Evolutionary conservation across 2,329 filamentous ascomycete genomes (phyloP).

Genomic region (Apiospora marii): DNA sequence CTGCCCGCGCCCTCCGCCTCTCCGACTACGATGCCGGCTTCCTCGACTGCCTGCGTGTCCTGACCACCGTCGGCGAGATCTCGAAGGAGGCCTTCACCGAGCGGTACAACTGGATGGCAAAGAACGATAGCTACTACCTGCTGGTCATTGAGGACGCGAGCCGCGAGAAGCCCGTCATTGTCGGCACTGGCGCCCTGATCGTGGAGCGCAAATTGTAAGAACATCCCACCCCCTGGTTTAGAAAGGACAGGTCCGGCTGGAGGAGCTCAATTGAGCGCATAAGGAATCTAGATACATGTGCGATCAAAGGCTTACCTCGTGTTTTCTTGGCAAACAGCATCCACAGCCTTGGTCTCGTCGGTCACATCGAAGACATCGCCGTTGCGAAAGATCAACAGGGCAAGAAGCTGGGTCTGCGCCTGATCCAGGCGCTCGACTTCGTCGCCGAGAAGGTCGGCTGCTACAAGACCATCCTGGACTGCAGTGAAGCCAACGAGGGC

Average conservation of each 20-base stretch:
- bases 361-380: conserved; percentile 97
- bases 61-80: conserved; percentile 93
- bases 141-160: conserved; percentile 81
- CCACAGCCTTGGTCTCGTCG: conserved; percentile 81
- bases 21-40: conserved; percentile 84
- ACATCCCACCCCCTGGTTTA: not conserved
- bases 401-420: conserved; percentile 90
- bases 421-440: conserved; percentile 92
- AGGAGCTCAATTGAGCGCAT: conserved; percentile 1
- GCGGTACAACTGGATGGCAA: conserved; percentile 83
- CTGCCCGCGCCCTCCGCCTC: conserved; percentile 78
- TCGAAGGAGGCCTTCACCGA: conserved; percentile 76
- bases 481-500: conserved; percentile 93
- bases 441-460: conserved; percentile 91
- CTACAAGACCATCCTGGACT: conserved; percentile 97
- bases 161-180: conserved; percentile 66
- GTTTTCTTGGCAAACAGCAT: conserved; percentile 59
- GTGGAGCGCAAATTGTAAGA: conserved; percentile 92
- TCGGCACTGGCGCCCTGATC: conserved; percentile 89
- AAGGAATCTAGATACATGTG: not conserved
- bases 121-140: conserved; percentile 82
- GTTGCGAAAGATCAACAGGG: conserved; percentile 95
- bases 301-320: conserved; percentile 26
- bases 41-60: conserved; percentile 87
- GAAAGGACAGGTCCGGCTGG: not conserved